Evolutionary conservation across 768 basidiomycete genomes (phyloP).

Genomic region (Porpolomopsis calyptriformis): DNA sequence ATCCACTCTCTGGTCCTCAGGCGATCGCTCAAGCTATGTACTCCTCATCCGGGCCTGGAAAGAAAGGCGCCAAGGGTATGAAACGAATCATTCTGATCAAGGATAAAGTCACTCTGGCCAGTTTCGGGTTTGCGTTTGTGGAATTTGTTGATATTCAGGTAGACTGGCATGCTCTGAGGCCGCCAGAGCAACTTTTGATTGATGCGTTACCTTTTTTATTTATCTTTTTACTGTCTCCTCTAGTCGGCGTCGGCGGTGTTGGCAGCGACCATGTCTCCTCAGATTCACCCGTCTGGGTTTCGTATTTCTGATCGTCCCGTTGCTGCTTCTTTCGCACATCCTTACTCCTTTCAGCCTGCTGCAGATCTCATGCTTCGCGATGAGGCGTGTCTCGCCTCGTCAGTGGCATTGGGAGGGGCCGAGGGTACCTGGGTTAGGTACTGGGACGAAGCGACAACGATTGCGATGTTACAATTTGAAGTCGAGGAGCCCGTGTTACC

Average conservation of each 20-base stretch:
- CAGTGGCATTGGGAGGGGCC: slow-evolving; percentile 55
- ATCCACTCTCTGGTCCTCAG: slow-evolving; percentile 77
- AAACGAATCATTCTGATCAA: slow-evolving; percentile 80
- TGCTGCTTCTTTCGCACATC: slow-evolving; percentile 87
- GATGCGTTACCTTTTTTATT: slow-evolving; percentile 2
- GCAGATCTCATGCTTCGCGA: slow-evolving; percentile 66
- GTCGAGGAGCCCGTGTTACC: slow-evolving; percentile 49
- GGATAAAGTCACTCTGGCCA: slow-evolving; percentile 77
- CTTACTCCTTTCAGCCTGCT: slow-evolving; percentile 79
- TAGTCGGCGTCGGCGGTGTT: slow-evolving; percentile 79
- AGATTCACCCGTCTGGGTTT: slow-evolving; percentile 87
- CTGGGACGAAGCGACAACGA: slow-evolving; percentile 82
- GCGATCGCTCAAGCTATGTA: slow-evolving; percentile 80
- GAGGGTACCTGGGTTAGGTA: slow-evolving; percentile 75
- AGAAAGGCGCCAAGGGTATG: slow-evolving; percentile 79
- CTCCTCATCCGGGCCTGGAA: slow-evolving; percentile 65
- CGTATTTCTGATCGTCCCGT: slow-evolving; percentile 82
- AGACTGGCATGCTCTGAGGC: slow-evolving; percentile 5
- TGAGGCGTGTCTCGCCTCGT: slow-evolving; percentile 63
- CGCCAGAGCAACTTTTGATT: no score
- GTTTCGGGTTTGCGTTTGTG: slow-evolving; percentile 91
- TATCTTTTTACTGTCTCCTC: no score
- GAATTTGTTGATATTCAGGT: slow-evolving; percentile 84
- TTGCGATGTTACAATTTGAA: slow-evolving; percentile 68
- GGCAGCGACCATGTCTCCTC: slow-evolving; percentile 77